phyloP scores from a whole-genome alignment of 805 yeast species.

The Wickerhamiella musiphila region DNA sequence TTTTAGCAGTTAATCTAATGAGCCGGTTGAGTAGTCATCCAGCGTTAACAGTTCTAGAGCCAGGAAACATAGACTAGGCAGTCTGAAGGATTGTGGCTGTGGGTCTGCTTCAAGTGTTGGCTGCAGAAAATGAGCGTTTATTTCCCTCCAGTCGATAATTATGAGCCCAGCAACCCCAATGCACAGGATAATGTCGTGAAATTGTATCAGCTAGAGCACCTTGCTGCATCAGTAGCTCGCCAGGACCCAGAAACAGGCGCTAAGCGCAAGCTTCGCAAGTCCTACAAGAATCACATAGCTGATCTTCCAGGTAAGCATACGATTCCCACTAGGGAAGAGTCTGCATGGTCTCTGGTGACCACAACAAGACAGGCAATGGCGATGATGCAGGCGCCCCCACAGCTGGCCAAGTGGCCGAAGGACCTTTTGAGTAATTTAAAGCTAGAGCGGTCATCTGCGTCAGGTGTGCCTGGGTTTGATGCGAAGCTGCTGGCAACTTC shows the following conservation, averaged over 20 bases:
- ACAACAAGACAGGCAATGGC: slow-evolving; percentile 22
- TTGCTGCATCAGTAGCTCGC: slow-evolving; percentile 73
- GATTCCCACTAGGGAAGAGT: slow-evolving; percentile 21
- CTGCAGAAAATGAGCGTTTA: neutral
- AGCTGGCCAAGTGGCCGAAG: slow-evolving; percentile 15
- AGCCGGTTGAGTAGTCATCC: too few species aligned
- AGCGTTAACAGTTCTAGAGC: too few species aligned
- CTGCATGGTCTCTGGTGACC: slow-evolving; percentile 14
- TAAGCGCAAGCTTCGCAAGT: slow-evolving; percentile 83
- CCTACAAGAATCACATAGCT: slow-evolving; percentile 80
- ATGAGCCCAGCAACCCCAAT: slow-evolving; percentile 2
- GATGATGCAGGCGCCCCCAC: slow-evolving; percentile 29
- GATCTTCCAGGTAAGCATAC: slow-evolving; percentile 55
- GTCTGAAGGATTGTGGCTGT: too few species aligned
- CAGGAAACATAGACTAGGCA: too few species aligned
- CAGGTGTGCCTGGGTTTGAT: slow-evolving; percentile 67
- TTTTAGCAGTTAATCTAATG: too few species aligned
- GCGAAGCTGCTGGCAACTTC: slow-evolving; percentile 39
- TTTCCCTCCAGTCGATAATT: slow-evolving; percentile 1
- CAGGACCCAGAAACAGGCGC: slow-evolving; percentile 75
- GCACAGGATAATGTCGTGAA: slow-evolving; percentile 55
- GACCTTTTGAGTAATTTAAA: slow-evolving; percentile 35
- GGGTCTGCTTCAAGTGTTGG: too few species aligned
- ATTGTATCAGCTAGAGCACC: slow-evolving; percentile 45
- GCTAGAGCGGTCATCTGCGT: slow-evolving; percentile 46